Evolutionary conservation across 345 rosid species (phyloP).

Genomic region (Eucalyptus sp.): DNA sequence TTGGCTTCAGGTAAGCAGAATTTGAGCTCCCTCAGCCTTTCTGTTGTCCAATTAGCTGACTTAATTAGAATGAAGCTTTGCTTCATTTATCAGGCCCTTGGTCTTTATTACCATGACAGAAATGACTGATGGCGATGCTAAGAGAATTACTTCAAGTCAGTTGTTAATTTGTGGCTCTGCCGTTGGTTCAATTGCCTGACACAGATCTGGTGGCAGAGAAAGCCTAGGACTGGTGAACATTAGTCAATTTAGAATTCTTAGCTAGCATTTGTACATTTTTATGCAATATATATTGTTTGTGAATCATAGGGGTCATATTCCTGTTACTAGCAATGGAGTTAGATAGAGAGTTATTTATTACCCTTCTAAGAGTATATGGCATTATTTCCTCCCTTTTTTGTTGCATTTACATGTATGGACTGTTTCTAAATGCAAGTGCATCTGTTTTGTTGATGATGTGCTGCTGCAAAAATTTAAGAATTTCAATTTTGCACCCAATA

Average conservation of each 20-base stretch:
- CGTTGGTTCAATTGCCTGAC: neutral
- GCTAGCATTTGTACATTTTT: neutral
- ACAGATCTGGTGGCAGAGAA: neutral
- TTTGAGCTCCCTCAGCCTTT: neutral
- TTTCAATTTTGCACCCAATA: neutral
- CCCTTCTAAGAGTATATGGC: neutral
- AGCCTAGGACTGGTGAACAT: neutral
- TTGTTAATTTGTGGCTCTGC: neutral
- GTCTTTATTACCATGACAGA: neutral
- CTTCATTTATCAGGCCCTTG: neutral
- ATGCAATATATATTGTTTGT: neutral
- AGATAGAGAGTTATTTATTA: neutral
- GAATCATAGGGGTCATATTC: neutral
- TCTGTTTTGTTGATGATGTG: neutral
- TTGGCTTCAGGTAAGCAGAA: conserved; percentile 77
- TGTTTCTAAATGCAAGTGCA: neutral
- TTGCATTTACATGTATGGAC: neutral
- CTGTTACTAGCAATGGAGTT: neutral
- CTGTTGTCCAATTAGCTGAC: neutral
- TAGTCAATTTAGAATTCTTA: neutral
- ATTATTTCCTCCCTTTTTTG: neutral
- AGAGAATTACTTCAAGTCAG: neutral
- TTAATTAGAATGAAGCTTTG: neutral
- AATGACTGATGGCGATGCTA: neutral
- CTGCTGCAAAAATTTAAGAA: neutral